Base-by-base conservation (phyloP, 148 eudicot genomes). In the Pouteria glomerata region DNA sequence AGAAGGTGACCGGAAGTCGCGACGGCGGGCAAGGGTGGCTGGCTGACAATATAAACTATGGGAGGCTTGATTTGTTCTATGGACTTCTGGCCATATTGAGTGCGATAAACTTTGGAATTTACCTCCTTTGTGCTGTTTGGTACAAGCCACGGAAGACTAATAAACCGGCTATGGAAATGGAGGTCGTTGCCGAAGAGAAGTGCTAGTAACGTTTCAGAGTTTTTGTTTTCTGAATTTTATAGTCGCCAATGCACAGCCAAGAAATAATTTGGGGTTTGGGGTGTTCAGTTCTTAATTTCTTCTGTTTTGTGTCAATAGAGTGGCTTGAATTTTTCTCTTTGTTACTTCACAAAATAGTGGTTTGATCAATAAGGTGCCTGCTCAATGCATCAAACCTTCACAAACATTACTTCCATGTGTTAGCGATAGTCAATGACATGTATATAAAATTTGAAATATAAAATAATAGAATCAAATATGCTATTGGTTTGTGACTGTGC, bases 61-160 rank as follows among this genome's bases (percentile, higher is more conserved):
- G 95, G 14, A 80, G 87, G 64, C 89, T 92, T 34, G 95, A 92
- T 64, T 77, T 31, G 21, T 92, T 92, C 75, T 92, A 92, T 65
- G 75, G 80, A 26, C 77, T 89, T 37, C 39, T 92, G 34, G 83
- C 88, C 35, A 15, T 83, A 31, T 70, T 89, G 1, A 82, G 90
- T 58, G 30, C 77, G 11, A 42, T 92, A 14, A 86, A 92, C 44
- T 84, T 85, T 51, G 82, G 29, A 59, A 62, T 79, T 4, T 92
- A 86, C 48, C 47, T 86, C 31, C n/a, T 84, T 61, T 87, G 84
- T 84, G 94, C 92, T 1, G 56, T 75, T 26, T 91, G 94, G 94
- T 89, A 73, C 55, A 83, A 81, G 77, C 84, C 86, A 56, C 34
- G 59, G 5, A 71, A 79, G 26, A 59, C 70, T 26, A 79, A n/a